These are phyloP conservation scores for Penicillium corylophilum DNA, from an alignment of 2,329 filamentous ascomycete genomes.

Conservation along the genomic window DNA sequence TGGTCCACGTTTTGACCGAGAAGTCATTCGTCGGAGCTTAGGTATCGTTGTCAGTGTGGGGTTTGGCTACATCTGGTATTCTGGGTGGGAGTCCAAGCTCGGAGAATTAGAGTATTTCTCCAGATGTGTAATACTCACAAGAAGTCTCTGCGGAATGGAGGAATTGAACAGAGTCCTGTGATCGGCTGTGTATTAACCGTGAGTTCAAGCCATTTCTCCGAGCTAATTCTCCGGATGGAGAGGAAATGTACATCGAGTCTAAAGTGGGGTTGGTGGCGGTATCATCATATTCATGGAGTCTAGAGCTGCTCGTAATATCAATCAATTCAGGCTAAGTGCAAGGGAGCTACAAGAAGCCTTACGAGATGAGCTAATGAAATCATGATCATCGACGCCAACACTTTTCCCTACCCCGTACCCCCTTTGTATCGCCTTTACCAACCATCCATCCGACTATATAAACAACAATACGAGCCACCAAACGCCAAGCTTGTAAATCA, in stretches of 20 bases:
- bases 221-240: conserved; percentile 10
- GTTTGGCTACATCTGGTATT: neutral
- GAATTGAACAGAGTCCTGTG: neutral
- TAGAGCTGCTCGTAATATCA: too few relatives aligned
- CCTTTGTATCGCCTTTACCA: neutral
- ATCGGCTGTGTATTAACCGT: neutral
- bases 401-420: neutral
- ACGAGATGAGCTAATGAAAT: neutral
- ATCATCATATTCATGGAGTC: too few relatives aligned
- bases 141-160: too few relatives aligned
- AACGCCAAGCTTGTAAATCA: conserved; percentile 1
- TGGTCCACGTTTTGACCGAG: neutral
- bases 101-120: conserved; percentile 11
- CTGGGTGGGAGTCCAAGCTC: neutral
- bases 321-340: too few relatives aligned
- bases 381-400: neutral
- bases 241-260: neutral
- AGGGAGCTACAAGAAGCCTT: too few relatives aligned
- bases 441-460: neutral
- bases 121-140: neutral
- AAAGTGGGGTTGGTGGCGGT: too few relatives aligned
- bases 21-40: neutral
- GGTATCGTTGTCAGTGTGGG: neutral
- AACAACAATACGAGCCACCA: neutral
- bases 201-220: conserved; percentile 5